Evolutionary conservation across 805 yeast species (phyloP).

Genomic region (Suhomyces prunicola): DNA sequence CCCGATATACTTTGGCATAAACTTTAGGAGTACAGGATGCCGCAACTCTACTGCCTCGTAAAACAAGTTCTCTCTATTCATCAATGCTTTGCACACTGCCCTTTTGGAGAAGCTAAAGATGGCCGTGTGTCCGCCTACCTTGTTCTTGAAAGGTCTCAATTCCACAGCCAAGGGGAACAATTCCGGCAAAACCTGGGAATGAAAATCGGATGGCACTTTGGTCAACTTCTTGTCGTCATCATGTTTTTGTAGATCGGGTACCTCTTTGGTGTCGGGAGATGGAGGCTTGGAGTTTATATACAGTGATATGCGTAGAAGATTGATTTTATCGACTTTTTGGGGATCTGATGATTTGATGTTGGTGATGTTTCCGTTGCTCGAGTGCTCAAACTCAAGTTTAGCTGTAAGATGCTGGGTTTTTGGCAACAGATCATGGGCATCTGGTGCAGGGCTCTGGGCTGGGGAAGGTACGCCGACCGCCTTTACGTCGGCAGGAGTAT

Average conservation of each 20-base stretch:
- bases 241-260: not conserved
- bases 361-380: slow-evolving; percentile 26
- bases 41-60: slow-evolving; percentile 81
- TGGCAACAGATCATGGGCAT: not conserved
- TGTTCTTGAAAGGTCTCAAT: slow-evolving; percentile 84
- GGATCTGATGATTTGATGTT: slow-evolving; percentile 14
- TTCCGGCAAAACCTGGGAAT: slow-evolving; percentile 9
- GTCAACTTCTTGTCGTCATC: not conserved
- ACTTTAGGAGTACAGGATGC: slow-evolving; percentile 72
- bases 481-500: slow-evolving; percentile 40
- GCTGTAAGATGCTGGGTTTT: slow-evolving; percentile 47
- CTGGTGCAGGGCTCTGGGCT: not conserved
- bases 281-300: not conserved
- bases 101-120: slow-evolving; percentile 86
- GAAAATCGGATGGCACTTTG: not conserved
- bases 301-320: not conserved
- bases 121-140: slow-evolving; percentile 98
- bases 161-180: slow-evolving; percentile 79
- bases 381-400: slow-evolving; percentile 46
- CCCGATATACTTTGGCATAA: slow-evolving; percentile 94
- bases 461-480: not conserved
- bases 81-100: slow-evolving; percentile 92
- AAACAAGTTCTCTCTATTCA: slow-evolving; percentile 86
- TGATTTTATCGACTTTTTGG: not conserved
- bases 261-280: not conserved